Conservation (phyloP, 2,329 filamentous ascomycete genomes). For the Aspergillus sp. region DNA sequence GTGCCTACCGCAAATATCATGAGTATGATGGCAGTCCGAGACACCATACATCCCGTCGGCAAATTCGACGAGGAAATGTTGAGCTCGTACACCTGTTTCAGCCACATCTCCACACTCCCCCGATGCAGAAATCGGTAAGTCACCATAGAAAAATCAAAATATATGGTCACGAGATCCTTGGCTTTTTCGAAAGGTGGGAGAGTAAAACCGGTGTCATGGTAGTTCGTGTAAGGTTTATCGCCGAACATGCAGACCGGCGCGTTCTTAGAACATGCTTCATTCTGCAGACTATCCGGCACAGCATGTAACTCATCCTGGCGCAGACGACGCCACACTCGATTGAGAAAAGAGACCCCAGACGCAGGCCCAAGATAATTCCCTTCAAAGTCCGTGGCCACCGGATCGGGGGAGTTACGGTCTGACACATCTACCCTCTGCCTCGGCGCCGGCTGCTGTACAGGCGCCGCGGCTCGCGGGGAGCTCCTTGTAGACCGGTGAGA, state of each 20-base stretch:
- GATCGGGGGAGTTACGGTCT: conserved; percentile 43
- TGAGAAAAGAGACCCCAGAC: conserved; percentile 54
- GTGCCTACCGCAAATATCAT: conserved; percentile 50
- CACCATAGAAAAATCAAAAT: conserved; percentile 60
- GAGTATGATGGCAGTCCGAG: conserved; percentile 49
- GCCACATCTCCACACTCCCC: conserved; percentile 51
- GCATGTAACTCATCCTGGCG: conserved; percentile 50
- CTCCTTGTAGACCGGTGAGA: conserved; percentile 6
- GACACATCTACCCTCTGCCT: conserved; percentile 16
- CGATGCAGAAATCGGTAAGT: conserved; percentile 60
- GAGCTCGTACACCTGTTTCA: conserved; percentile 38
- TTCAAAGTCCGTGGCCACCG: conserved; percentile 49
- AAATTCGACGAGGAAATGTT: conserved; percentile 37
- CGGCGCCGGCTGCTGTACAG: conserved; percentile 2
- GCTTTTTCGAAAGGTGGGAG: conserved; percentile 41
- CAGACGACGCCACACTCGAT: conserved; percentile 67
- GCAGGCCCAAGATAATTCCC: conserved; percentile 57
- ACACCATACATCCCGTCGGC: conserved; percentile 41
- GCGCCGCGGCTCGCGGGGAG: conserved; percentile 1
- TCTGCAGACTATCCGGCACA: conserved; percentile 26
- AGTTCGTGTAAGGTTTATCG: conserved; percentile 48
- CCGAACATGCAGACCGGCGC: conserved; percentile 51
- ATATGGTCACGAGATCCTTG: conserved; percentile 49
- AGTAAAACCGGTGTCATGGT: conserved; percentile 32
- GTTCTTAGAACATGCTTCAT: conserved; percentile 32